Evolutionary conservation across 31 red algal species (phyloP).

Genomic region (Asparagopsis taxiformis): DNA sequence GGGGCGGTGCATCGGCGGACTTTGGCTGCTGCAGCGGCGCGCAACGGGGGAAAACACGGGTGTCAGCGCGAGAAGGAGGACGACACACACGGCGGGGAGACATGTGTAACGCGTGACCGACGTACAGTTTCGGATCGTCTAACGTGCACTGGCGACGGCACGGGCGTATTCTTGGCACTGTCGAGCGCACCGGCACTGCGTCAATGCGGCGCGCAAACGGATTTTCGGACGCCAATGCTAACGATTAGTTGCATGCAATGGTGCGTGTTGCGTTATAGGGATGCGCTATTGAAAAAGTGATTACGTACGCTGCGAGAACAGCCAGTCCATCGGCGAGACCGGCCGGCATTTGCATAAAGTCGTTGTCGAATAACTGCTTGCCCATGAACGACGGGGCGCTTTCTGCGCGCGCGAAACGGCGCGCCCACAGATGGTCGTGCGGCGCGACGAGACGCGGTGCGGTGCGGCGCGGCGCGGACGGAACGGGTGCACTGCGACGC

Average conservation of each 20-base stretch:
- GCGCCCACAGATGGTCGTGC: not conserved
- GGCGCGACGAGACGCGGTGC: too few relatives aligned
- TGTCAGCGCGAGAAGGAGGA: too few relatives aligned
- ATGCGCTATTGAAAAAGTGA: not conserved
- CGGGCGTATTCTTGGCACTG: conserved; percentile 69
- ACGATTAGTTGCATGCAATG: too few relatives aligned
- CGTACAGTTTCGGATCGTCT: conserved; percentile 14
- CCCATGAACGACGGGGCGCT: not conserved
- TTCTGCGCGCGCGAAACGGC: not conserved
- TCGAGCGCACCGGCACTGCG: conserved; percentile 66
- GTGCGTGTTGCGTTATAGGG: not conserved
- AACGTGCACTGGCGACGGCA: conserved; percentile 33
- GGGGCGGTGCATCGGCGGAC: too few relatives aligned
- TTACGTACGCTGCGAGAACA: conserved; percentile 55
- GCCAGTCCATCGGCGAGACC: conserved; percentile 54
- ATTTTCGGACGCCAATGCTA: too few relatives aligned
- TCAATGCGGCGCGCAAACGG: too few relatives aligned
- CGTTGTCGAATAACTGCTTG: not conserved
- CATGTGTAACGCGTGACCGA: not conserved
- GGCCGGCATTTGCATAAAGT: conserved; percentile 28
- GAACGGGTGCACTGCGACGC: too few relatives aligned
- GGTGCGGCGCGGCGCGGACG: too few relatives aligned
- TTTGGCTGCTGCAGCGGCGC: too few relatives aligned
- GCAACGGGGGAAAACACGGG: too few relatives aligned
- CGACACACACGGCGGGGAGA: too few relatives aligned